Evolutionary conservation across 805 yeast species (phyloP).

Genomic region (Cyberlindnera mrakii): DNA sequence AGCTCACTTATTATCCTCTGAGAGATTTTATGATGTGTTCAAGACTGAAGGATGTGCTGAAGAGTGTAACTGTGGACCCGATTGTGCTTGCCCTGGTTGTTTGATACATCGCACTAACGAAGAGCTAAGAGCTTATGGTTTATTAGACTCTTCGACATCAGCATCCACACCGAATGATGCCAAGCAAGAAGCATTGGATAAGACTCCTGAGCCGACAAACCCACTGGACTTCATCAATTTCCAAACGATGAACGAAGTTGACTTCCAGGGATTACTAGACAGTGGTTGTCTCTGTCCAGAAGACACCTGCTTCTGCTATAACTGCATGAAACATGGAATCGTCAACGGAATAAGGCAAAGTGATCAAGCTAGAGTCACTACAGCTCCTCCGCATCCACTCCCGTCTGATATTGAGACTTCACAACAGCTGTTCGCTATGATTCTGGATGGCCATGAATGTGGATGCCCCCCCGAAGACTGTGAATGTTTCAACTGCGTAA

Average conservation of each 20-base stretch:
- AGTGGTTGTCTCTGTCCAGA: constrained; percentile 16
- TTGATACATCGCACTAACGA: constrained; percentile 23
- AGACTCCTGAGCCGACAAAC: not conserved
- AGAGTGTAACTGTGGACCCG: constrained; percentile 23
- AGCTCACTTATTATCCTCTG: not conserved
- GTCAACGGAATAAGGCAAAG: constrained; percentile 14
- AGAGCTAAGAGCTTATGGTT: constrained; percentile 19
- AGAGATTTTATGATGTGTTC: constrained; percentile 15
- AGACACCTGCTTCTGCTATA: constrained; percentile 13
- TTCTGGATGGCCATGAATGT: constrained; percentile 15
- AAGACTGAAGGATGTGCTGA: constrained; percentile 19
- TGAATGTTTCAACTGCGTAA: constrained; percentile 17
- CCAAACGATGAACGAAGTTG: constrained; percentile 17
- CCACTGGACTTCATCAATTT: constrained; percentile 8
- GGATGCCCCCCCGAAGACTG: constrained; percentile 19
- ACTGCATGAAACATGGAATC: constrained; percentile 22
- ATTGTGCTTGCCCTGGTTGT: constrained; percentile 23
- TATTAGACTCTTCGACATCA: constrained; percentile 15
- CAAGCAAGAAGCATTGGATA: not conserved
- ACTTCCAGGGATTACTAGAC: constrained; percentile 12
- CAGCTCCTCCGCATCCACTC: not conserved
- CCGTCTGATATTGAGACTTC: not conserved
- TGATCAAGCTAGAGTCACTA: not conserved
- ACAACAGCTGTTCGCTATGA: not conserved
- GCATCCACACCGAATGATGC: constrained; percentile 10